phyloP scores from a whole-genome alignment of 2,329 filamentous ascomycete genomes.

The Colletotrichum sp. region DNA sequence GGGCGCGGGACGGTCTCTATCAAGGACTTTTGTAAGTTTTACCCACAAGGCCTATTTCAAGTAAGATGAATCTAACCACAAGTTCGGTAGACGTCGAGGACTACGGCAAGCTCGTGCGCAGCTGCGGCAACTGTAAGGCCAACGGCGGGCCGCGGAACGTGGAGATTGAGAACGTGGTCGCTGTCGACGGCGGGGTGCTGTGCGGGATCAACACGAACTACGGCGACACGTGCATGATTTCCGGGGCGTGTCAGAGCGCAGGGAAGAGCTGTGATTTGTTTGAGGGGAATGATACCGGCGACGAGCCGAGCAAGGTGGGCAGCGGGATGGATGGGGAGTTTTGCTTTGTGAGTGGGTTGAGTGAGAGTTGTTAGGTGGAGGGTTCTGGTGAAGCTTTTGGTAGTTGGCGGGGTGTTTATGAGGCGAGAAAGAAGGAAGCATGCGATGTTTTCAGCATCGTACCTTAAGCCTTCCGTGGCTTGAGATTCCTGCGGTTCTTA shows the following conservation, averaged over 20 bases:
- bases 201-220: constrained; percentile 38
- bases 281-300: constrained; percentile 36
- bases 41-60: no score
- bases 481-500: not conserved
- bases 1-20: constrained; percentile 41
- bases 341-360: constrained; percentile 8
- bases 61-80: no score
- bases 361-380: not conserved
- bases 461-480: not conserved
- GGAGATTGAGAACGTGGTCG: constrained; percentile 39
- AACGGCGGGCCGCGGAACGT: constrained; percentile 32
- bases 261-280: constrained; percentile 26
- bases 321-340: constrained; percentile 36
- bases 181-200: constrained; percentile 34
- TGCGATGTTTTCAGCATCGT: not conserved
- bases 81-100: constrained; percentile 41
- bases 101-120: constrained; percentile 55
- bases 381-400: not conserved
- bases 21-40: constrained; percentile 43
- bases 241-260: constrained; percentile 16
- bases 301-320: constrained; percentile 40
- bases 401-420: not conserved
- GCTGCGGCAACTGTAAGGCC: constrained; percentile 48
- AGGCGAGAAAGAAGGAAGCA: not conserved
- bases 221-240: constrained; percentile 23